Evolutionary conservation across 2,329 filamentous ascomycete genomes (phyloP).

Genomic region (Talaromyces sp.): DNA sequence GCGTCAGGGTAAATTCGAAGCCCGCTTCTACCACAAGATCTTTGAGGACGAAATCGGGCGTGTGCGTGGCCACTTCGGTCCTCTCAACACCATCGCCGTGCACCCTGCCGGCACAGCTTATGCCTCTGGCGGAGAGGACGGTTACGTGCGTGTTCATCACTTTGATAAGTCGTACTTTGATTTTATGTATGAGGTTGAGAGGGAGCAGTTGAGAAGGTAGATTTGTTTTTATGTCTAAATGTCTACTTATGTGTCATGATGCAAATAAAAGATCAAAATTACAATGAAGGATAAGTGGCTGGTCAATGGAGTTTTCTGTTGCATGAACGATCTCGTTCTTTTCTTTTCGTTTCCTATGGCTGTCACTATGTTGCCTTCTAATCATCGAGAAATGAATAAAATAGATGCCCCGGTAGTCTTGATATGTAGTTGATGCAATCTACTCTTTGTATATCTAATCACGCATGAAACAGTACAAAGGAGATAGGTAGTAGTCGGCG

Average conservation of each 20-base stretch:
- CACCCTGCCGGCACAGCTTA: conserved; percentile 91
- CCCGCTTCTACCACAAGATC: conserved; percentile 99
- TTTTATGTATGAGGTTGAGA: conserved; percentile 97
- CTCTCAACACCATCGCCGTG: conserved; percentile 90
- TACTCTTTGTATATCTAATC: conserved; percentile 8
- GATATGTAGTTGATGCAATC: not conserved
- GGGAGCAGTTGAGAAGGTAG: conserved; percentile 61
- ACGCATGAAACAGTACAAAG: conserved; percentile 12
- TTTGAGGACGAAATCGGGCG: conserved; percentile 98
- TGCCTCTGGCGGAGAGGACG: conserved; percentile 94
- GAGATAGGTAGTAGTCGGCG: conserved; percentile 18
- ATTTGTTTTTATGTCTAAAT: conserved; percentile 7
- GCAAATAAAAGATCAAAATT: conserved; percentile 6
- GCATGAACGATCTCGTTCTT: conserved; percentile 5
- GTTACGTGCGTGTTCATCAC: conserved; percentile 96
- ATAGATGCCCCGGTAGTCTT: not conserved
- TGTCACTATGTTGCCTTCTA: not conserved
- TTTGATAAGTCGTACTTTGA: conserved; percentile 99
- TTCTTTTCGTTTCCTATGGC: not conserved
- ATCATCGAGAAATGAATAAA: conserved; percentile 1
- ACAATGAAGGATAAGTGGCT: conserved; percentile 9
- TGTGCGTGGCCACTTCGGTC: conserved; percentile 95
- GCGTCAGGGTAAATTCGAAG: conserved; percentile 98
- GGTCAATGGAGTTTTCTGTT: not conserved
- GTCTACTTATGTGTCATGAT: conserved; percentile 18